A percentile compares a stretch with the other conserved stretches of the same genome.
Evolutionary conservation across 2,329 filamentous ascomycete species (phyloP).

Genomic region (Penicillium sp.): DNA sequence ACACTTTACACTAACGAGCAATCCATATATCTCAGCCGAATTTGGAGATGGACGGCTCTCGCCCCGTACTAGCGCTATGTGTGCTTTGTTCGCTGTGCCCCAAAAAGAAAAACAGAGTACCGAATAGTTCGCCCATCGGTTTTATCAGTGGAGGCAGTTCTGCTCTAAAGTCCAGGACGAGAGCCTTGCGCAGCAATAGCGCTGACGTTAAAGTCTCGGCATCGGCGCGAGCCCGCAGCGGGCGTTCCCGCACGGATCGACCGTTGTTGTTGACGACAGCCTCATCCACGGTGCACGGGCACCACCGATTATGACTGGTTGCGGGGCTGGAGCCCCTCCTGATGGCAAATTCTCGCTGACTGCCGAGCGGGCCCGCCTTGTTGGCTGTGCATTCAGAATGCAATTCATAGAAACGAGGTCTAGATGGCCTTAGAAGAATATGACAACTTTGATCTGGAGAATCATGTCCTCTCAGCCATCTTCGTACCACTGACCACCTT

Average conservation of each 20-base stretch:
- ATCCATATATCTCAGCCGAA: neutral
- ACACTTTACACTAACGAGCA: neutral
- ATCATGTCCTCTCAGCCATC: neutral
- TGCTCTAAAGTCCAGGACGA: neutral
- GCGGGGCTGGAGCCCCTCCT: conserved; percentile 4
- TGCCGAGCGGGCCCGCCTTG: neutral
- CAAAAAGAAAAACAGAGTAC: neutral
- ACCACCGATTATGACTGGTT: neutral
- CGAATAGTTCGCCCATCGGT: neutral
- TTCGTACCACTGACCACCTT: neutral
- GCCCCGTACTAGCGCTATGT: neutral
- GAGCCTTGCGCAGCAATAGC: neutral
- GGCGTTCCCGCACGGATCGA: conserved; percentile 18
- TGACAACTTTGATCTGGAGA: neutral
- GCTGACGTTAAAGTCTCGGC: conserved; percentile 6
- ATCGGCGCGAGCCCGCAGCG: conserved; percentile 11
- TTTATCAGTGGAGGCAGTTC: neutral
- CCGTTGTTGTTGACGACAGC: conserved; percentile 11
- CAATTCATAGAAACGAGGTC: neutral
- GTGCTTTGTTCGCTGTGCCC: neutral
- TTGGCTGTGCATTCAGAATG: neutral
- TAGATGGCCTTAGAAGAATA: neutral
- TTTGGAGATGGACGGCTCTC: neutral
- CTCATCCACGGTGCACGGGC: conserved; percentile 6
- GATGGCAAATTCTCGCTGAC: neutral